These are phyloP conservation scores for Cryptococcus hybrid DNA, from an alignment of 1,284 basidiomycete species.

Conservation along the genomic window DNA sequence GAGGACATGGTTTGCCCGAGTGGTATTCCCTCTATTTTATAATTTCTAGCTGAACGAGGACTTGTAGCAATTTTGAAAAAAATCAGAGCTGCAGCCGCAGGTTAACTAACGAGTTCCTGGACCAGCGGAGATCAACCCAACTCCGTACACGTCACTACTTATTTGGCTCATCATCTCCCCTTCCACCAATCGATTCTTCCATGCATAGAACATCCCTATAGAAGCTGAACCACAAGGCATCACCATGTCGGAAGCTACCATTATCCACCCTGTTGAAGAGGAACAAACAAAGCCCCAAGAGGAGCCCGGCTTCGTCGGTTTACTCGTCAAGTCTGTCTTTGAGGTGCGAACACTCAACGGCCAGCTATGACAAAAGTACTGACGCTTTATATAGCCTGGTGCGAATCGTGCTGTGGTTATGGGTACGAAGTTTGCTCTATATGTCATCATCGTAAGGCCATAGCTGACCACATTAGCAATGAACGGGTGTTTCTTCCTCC, in stretches of 20 bases:
- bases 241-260: neutral
- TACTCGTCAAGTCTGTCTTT: slow-evolving; percentile 42
- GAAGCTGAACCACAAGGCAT: neutral
- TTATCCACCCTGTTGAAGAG: too few species aligned
- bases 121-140: neutral
- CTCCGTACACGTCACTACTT: neutral
- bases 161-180: neutral
- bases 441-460: neutral
- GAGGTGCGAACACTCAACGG: slow-evolving; percentile 30
- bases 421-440: slow-evolving; percentile 19
- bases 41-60: neutral
- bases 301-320: slow-evolving; percentile 33
- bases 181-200: neutral
- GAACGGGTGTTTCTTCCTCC: slow-evolving; percentile 48
- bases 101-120: neutral
- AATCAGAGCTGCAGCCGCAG: neutral
- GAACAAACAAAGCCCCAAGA: neutral
- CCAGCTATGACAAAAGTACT: neutral
- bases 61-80: neutral
- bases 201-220: neutral
- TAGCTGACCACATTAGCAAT: slow-evolving; percentile 33
- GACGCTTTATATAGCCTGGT: slow-evolving; percentile 30
- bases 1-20: slow-evolving; percentile 60
- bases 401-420: slow-evolving; percentile 42
- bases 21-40: neutral